Evolutionary conservation across 1,284 basidiomycete genomes (phyloP), one percentile per base, ranked within the genome.

Genomic region (Cutaneotrichosporon spelunceum): DNA sequence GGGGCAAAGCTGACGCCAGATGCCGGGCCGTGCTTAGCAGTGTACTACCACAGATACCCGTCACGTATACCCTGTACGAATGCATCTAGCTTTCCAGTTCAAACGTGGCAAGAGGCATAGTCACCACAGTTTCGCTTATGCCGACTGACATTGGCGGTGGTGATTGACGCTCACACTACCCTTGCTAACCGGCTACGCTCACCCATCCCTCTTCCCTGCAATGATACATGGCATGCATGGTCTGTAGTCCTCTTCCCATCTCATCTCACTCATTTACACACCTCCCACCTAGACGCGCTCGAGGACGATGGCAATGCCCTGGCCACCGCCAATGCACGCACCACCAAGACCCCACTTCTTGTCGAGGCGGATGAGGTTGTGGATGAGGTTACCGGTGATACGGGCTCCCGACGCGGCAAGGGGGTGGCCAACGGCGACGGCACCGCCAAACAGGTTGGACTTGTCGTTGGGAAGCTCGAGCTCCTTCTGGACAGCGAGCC

Each of bases 341-440:
- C 81, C 79, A 10, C 83, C 83, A 24, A 84, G 69, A 10, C 81
- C 83, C 71, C 82, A 84, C 65, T 79, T 77, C 74, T 83, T 82
- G 67, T 83, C 73, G 26, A 83, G 71, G 36, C 83, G 73, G 71
- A 78, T 75, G 36, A 84, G 70, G 72, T 83, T 84, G 76, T 84
- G 82, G 2, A 80, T 79, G 52, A 84, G 69, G 71, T 84, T 83
- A 59, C 76, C 79, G 27, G 82, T 70, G 67, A 84, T 84, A 39
- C 78, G 77, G 0, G 82, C 83, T 24, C 83, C 83, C 45, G 77
- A 80, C 6, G 83, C 83, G 16, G 75, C 83, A 23, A 84, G 78
- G 13, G 83, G 83, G 68, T 84, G 83, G 16, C 83, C 83, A 33
- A 84, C 72, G 1, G 83, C 83, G 64, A 80, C 75, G 14, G 75